Evolutionary conservation across 1,284 basidiomycete species (phyloP).

Genomic region (Ustilago vetiveriae): DNA sequence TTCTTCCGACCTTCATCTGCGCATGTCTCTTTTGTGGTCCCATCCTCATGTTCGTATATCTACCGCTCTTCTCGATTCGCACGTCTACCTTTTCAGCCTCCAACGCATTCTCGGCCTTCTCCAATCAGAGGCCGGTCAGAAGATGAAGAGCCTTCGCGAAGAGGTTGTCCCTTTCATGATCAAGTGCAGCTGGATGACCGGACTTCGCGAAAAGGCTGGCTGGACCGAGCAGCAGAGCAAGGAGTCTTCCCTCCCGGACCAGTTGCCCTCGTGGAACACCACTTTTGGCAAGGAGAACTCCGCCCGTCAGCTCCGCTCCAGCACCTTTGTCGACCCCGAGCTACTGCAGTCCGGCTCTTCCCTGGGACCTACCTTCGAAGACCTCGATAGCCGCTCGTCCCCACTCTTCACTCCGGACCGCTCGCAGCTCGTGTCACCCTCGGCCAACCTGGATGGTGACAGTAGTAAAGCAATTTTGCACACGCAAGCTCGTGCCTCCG

Average conservation of each 20-base stretch:
- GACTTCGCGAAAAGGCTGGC: conserved; percentile 57
- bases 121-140: conserved; percentile 37
- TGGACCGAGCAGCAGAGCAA: conserved; percentile 36
- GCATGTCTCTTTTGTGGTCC: conserved; percentile 57
- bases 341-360: conserved; percentile 34
- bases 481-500: conserved; percentile 12
- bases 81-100: conserved; percentile 61
- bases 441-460: conserved; percentile 5
- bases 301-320: conserved; percentile 18
- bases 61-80: conserved; percentile 61
- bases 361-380: conserved; percentile 15
- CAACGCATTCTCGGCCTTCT: conserved; percentile 53
- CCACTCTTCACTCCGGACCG: conserved; percentile 37
- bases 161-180: conserved; percentile 63
- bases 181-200: conserved; percentile 62
- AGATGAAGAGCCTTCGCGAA: conserved; percentile 60
- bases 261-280: conserved; percentile 15
- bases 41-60: conserved; percentile 53
- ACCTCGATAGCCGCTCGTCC: conserved; percentile 23
- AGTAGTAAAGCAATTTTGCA: conserved; percentile 2
- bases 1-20: conserved; percentile 56
- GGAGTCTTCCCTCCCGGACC: conserved; percentile 3
- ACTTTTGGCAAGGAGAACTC: conserved; percentile 13
- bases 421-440: conserved; percentile 22
- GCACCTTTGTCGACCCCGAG: conserved; percentile 37